phyloP scores from a whole-genome alignment of 2,329 filamentous ascomycete genomes.

The Penicillium sp. region DNA sequence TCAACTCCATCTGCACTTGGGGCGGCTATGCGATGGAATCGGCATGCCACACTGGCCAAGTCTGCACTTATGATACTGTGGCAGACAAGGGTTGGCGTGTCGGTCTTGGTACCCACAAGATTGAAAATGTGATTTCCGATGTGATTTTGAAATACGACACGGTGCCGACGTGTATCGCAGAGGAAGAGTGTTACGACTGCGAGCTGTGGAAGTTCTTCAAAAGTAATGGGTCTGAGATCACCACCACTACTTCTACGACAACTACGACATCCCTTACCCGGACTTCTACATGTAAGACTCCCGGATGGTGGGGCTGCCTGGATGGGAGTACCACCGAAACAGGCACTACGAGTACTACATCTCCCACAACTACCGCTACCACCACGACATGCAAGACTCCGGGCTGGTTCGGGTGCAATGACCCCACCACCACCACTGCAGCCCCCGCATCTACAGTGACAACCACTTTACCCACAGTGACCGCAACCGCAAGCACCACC shows the following conservation, averaged over 20 bases:
- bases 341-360: constrained; percentile 19
- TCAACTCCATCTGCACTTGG: constrained; percentile 84
- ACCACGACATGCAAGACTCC: constrained; percentile 38
- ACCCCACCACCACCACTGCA: constrained; percentile 29
- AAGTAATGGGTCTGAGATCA: constrained; percentile 82
- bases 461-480: constrained; percentile 6
- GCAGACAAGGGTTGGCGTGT: constrained; percentile 90
- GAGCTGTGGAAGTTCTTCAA: constrained; percentile 93
- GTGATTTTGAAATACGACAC: constrained; percentile 81
- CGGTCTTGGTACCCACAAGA: constrained; percentile 87
- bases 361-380: constrained; percentile 29
- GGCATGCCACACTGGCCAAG: constrained; percentile 83
- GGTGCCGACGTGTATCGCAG: constrained; percentile 74
- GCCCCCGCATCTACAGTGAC: constrained; percentile 17
- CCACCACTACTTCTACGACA: constrained; percentile 61
- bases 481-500: constrained; percentile 23
- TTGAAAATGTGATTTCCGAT: constrained; percentile 82
- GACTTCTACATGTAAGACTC: constrained; percentile 53
- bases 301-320: constrained; percentile 40
- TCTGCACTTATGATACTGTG: constrained; percentile 92
- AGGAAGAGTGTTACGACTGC: constrained; percentile 84
- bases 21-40: constrained; percentile 93
- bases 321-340: constrained; percentile 24
- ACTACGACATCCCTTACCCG: constrained; percentile 65
- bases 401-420: constrained; percentile 44